Conservation (phyloP, 1,139 yeast species). For the Saccharomyces hybrid region DNA sequence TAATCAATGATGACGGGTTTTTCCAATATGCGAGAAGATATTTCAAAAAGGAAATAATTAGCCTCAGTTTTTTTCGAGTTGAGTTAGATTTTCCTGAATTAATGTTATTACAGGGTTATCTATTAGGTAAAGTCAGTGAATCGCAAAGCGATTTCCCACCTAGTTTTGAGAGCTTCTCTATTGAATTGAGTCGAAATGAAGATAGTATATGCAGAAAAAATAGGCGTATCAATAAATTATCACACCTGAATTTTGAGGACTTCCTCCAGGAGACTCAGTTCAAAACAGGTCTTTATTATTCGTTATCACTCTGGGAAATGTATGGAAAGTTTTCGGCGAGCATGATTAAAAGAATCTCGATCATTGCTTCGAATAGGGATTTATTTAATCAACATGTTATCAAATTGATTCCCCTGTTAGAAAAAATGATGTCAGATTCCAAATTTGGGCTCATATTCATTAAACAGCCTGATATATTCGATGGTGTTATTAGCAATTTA, state of each 20-base stretch:
- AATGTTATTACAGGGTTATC: constrained; percentile 15
- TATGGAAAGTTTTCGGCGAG: neutral
- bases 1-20: constrained; percentile 16
- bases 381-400: constrained; percentile 2
- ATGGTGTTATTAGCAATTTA: neutral
- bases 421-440: neutral
- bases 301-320: constrained; percentile 13
- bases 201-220: constrained; percentile 4
- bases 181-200: constrained; percentile 4
- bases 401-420: neutral
- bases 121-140: constrained; percentile 7
- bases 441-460: neutral
- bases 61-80: constrained; percentile 15
- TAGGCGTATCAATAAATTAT: constrained; percentile 10
- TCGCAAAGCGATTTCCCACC: constrained; percentile 6
- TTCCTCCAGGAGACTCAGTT: constrained; percentile 11
- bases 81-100: constrained; percentile 6
- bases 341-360: neutral
- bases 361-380: neutral
- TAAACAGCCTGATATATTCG: neutral
- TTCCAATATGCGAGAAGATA: constrained; percentile 15
- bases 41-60: constrained; percentile 16
- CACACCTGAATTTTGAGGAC: constrained; percentile 16
- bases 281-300: constrained; percentile 11
- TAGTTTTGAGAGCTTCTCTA: constrained; percentile 6